Percentiles rank a stretch among this genome's conserved stretches.
Evolutionary conservation across 2,329 filamentous ascomycete species (phyloP).

Genomic region (Phyllosticta citriasiana): DNA sequence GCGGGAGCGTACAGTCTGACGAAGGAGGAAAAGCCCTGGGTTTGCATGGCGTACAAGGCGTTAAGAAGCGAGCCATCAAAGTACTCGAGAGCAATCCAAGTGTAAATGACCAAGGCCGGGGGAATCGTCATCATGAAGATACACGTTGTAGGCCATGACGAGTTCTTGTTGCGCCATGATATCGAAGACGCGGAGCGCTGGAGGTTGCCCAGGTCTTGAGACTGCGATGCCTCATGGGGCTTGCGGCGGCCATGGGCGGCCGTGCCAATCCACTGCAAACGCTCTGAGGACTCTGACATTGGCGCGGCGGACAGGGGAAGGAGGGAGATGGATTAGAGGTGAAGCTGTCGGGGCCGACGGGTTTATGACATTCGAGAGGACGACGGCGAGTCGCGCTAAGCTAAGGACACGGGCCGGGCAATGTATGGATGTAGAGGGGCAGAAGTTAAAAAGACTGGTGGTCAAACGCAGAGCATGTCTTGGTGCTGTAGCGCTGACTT

Average conservation of each 20-base stretch:
- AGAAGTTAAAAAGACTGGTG: background rate
- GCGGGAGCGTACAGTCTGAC: constrained; percentile 2
- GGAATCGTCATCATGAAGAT: constrained; percentile 10
- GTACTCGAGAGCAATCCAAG: constrained; percentile 9
- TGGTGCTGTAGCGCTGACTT: background rate
- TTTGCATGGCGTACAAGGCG: constrained; percentile 1
- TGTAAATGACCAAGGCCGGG: constrained; percentile 4
- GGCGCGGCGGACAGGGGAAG: background rate
- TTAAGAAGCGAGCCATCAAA: constrained; percentile 5
- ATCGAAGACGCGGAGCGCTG: background rate
- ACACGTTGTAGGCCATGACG: constrained; percentile 6
- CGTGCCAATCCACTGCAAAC: constrained; percentile 10
- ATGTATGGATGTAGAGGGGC: background rate
- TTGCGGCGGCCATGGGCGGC: constrained; percentile 1
- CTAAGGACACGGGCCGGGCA: background rate
- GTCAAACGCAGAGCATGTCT: background rate
- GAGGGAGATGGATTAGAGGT: background rate
- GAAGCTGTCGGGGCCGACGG: background rate
- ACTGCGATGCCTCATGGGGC: background rate
- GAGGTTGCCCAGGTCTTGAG: constrained; percentile 1
- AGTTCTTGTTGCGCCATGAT: constrained; percentile 8
- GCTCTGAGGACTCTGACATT: background rate
- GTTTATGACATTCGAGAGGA: background rate
- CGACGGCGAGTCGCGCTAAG: background rate
- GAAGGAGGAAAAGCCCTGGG: constrained; percentile 4